Evolutionary conservation across 2,329 filamentous ascomycete species (phyloP), one percentile per base, ranked within the genome.

Genomic region (Tolypocladium cylindrosporum): DNA sequence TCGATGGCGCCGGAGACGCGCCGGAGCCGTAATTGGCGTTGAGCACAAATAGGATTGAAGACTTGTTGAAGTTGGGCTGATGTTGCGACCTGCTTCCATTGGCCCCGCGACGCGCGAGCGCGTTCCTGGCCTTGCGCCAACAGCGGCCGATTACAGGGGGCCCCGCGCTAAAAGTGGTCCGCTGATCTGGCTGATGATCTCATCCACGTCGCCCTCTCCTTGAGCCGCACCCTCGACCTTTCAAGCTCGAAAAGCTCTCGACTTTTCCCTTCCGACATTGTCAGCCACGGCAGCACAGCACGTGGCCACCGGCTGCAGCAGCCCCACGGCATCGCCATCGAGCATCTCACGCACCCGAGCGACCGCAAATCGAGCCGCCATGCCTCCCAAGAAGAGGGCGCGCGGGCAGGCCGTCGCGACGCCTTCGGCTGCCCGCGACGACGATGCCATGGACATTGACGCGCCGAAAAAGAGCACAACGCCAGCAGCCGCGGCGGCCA

Each of bases 351-450:
- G 16, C 36, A 11, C 10, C 3, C 16, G 7, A 13, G 43, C 27
- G 13, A 7, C 24, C 27, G 11, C 54, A 4, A 4, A 21, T 42
- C 31, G 41, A 42, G 24, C 56, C 59, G 68, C 62, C 52, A 90
- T 90, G 87, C 84, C 87, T 57, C 87, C 87, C 1, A 82, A 84
- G 62, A 91, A 91, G 71, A 87, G 84, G 66, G 79, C 81, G 42
- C 87, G 83, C 66, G 74, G 79, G 51, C 79, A 77, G 57, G 78
- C 81, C 39, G 77, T 79, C 54, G 82, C 83, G 16, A 86, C 84
- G n/a, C 81, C 79, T 10, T 77, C 79, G 16, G 74, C 76, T 9
- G 68, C 72, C 54, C 76, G 73, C 63, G 80, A 85, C 65, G 82
- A 85, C 58, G 84, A 87, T 72, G 74, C 77, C 31, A 85, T 83